A percentile compares a stretch with the other conserved stretches of the same genome.
These are phyloP conservation scores for Penicillium sclerotigenum DNA, from an alignment of 2,329 filamentous ascomycete genomes.

Conservation along the genomic window DNA sequence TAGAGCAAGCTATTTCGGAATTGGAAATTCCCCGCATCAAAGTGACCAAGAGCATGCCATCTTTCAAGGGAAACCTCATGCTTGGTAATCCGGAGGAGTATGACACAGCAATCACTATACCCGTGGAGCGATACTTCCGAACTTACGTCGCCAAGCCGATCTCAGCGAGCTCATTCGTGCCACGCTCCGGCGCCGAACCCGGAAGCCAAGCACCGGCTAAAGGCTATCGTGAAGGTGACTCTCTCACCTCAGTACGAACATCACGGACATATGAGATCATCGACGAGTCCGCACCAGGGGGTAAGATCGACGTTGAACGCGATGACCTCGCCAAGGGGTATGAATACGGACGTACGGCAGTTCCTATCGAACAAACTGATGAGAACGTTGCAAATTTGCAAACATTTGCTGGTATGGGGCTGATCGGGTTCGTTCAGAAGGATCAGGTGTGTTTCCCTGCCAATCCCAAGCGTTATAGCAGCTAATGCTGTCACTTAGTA, in stretches of 20 bases:
- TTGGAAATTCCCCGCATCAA: conserved; percentile 76
- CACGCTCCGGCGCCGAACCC: conserved; percentile 45
- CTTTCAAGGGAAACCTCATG: conserved; percentile 74
- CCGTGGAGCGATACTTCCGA: conserved; percentile 86
- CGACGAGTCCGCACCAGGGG: conserved; percentile 69
- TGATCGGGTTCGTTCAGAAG: conserved; percentile 79
- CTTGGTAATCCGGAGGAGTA: conserved; percentile 75
- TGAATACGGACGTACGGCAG: conserved; percentile 86
- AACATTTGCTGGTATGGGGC: conserved; percentile 69
- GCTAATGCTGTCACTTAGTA: conserved; percentile 52
- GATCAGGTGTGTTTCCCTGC: conserved; percentile 55
- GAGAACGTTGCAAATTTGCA: conserved; percentile 85
- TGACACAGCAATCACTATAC: conserved; percentile 72
- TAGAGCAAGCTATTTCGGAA: conserved; percentile 79
- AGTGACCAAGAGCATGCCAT: conserved; percentile 67
- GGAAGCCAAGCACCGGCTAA: conserved; percentile 28
- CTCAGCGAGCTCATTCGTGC: conserved; percentile 73
- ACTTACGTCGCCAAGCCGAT: conserved; percentile 73
- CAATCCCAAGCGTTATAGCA: neutral
- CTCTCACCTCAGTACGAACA: conserved; percentile 69
- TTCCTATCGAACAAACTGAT: conserved; percentile 83
- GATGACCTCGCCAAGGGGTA: conserved; percentile 91
- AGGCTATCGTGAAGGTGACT: conserved; percentile 24
- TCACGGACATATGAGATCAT: conserved; percentile 77
- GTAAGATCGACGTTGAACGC: conserved; percentile 75